Evolutionary conservation across 371 early-diverging fungal genomes (phyloP), one percentile per base, ranked within the genome.

Genomic region (Haplosporangium sp.): DNA sequence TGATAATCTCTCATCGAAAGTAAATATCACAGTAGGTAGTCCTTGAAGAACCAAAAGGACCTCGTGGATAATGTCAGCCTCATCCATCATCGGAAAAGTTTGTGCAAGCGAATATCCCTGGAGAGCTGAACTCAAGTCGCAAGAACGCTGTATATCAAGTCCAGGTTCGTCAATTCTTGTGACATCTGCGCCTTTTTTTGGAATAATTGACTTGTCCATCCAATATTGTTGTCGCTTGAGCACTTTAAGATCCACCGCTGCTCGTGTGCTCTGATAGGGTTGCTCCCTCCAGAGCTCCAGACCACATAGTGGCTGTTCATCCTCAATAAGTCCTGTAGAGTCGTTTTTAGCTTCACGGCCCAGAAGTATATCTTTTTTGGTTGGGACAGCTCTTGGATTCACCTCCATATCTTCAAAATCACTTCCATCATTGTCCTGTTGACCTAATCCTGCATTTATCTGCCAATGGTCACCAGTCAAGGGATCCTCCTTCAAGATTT

Each of bases 381-480:
- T 50, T 10, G 65, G 70, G 4, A 50, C 73, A 3, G 52, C 39
- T 4, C 63, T 64, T 13, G 69, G 47, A 19, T 68, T 56, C 13
- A 71, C 53, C 4, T 68, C 65, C 75, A 74, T 81, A 37, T 81
- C 75, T 45, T 81, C 81, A 15, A 63, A 81, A 52, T 78, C 81
- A n/a, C 81, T 81, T 19, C 59, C 74, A 6, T 71, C 81, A 52
- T 57, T 61, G 2, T 71, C 75, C 13, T 40, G 44, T 5, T n/a
- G 58, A 17, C 27, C 57, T 39, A n/a, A 17, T 38, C 19, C 62
- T n/a, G 17, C 17, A 2, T 38, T 27, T 17, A 39, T 20, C 8
- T 56, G 27, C 81, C 81, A 81, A 42, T 81, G 81, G 5, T 69
- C 71, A 2, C 81, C 81, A 1, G 61, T 60, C 9, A 71, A 53